Percentiles rank a stretch among this genome's conserved stretches.
These are phyloP conservation scores for Alternaria sp. DNA, from an alignment of 2,329 filamentous ascomycete genomes.

Conservation along the genomic window DNA sequence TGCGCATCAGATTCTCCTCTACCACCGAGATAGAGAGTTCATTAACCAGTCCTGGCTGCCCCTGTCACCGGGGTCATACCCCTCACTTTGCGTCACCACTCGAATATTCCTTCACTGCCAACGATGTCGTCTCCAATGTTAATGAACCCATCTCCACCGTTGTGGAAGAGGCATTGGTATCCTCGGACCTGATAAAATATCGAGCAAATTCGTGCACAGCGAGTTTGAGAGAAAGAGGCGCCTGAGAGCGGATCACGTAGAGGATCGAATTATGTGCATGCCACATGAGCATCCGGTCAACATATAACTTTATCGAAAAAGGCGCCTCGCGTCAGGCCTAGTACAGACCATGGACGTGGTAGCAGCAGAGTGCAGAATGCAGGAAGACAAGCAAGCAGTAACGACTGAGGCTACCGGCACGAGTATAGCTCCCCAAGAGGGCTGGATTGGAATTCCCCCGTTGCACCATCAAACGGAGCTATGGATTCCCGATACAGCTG, in stretches of 20 bases:
- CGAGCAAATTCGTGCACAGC: not conserved
- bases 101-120: not conserved
- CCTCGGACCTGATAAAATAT: not conserved
- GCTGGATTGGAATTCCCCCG: not conserved
- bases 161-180: not conserved
- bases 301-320: not conserved
- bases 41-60: not conserved
- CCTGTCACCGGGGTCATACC: not conserved
- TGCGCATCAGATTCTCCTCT: not conserved
- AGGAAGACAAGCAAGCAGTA: not conserved
- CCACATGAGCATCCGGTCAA: not conserved
- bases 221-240: not conserved
- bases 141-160: not conserved
- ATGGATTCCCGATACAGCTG: not conserved
- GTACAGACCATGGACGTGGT: not conserved
- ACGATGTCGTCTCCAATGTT: not conserved
- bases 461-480: not conserved
- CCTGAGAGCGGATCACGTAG: not conserved
- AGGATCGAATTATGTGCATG: not conserved
- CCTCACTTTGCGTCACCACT: constrained; percentile 4
- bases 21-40: not conserved
- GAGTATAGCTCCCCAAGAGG: not conserved
- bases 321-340: not conserved
- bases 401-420: not conserved
- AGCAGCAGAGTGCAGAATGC: not conserved